Evolutionary conservation across 1,284 basidiomycete genomes (phyloP).

Genomic region (Exobasidium rhododendri): DNA sequence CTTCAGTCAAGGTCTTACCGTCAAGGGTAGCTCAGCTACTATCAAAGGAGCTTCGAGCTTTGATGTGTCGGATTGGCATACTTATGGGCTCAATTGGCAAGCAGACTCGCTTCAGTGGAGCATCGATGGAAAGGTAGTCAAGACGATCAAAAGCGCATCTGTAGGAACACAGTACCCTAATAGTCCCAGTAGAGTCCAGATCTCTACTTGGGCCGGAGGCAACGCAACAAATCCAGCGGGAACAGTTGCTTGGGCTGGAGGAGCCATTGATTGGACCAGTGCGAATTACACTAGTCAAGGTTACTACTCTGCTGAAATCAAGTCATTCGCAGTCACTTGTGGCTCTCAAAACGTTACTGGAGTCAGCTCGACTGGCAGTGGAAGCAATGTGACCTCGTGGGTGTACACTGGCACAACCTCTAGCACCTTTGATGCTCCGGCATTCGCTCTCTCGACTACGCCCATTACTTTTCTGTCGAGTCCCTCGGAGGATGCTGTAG

Average conservation of each 20-base stretch:
- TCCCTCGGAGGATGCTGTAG: constrained; percentile 19
- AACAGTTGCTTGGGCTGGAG: constrained; percentile 40
- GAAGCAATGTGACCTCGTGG: constrained; percentile 30
- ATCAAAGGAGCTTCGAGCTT: not conserved
- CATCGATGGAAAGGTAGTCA: constrained; percentile 36
- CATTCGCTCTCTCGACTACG: constrained; percentile 23
- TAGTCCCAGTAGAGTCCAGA: constrained; percentile 40
- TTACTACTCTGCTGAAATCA: constrained; percentile 46
- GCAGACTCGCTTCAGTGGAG: constrained; percentile 35
- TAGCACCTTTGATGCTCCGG: constrained; percentile 23
- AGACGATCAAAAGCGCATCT: constrained; percentile 26
- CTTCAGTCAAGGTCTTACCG: constrained; percentile 23
- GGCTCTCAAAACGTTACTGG: constrained; percentile 21
- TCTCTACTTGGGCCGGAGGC: constrained; percentile 40
- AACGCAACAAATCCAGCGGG: constrained; percentile 30
- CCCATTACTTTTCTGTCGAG: constrained; percentile 19
- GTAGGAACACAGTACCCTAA: constrained; percentile 32
- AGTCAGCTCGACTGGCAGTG: constrained; percentile 19
- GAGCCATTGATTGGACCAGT: constrained; percentile 33
- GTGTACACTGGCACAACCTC: constrained; percentile 40
- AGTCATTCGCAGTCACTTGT: constrained; percentile 34
- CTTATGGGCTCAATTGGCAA: constrained; percentile 45
- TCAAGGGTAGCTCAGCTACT: not conserved
- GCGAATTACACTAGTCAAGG: constrained; percentile 34
- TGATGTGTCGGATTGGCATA: constrained; percentile 33